Evolutionary conservation across 1,284 basidiomycete species (phyloP), one percentile per base, ranked within the genome.

Genomic region (Boletus holoroseus): DNA sequence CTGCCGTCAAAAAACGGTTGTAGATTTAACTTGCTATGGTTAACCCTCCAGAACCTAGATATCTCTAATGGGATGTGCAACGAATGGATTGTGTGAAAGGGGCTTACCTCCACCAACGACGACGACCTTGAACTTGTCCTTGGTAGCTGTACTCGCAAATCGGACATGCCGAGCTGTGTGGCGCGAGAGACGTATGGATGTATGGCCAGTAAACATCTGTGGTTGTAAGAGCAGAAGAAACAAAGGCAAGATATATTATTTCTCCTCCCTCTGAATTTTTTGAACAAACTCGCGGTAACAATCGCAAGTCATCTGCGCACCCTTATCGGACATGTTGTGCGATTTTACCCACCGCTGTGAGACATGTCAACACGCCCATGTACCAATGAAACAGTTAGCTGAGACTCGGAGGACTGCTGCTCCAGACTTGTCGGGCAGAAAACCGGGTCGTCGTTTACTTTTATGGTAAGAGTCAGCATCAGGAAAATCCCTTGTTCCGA

Each of bases 21-120:
- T 87, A 88, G 40, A 98, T 81, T 70, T 94, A 91, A 65, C 87
- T 83, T 42, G 91, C 90, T 39, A 85, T 83, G 37, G 81, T 76
- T 48, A 94, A 69, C 41, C 91, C 91, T 41, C 77, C 91, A 18
- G 83, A 82, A 45, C 90, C 90, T 91, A 22, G 18, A 37, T 30
- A 35, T 20, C 38, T 47, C 28, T 2, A 36, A 36, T 28, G 26
- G 8, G 35, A 30, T 39, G n/a, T 30, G 27, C 31, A 6, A 22
- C 4, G 8, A 35, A 41, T 7, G 24, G 9, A 20, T 40, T 7
- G 26, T 41, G 44, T 27, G n/a, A 39, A 11, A 39, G 18, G 16
- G 13, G 59, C 76, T 47, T 59, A 82, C 86, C 85, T 68, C 73
- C 83, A 50, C 85, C 85, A 5, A 88, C 68, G 22, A 88, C 76